Percentiles rank a stretch among this genome's conserved stretches.
Conservation (phyloP, 768 basidiomycete species). For the Clathrus columnatus region DNA sequence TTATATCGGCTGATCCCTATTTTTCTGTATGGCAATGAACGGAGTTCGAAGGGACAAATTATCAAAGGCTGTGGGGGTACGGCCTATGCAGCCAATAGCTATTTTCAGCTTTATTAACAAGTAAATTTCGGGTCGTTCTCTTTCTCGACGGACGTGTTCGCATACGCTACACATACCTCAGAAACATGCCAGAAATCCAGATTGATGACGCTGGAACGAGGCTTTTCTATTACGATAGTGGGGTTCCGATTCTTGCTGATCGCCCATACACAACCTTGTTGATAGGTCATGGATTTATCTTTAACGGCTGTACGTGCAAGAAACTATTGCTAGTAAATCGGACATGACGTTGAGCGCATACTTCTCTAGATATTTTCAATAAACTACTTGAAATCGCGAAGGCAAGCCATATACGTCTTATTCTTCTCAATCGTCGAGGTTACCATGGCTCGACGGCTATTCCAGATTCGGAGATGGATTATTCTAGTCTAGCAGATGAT, state of each 20-base stretch:
- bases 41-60: no score
- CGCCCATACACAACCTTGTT: constrained; percentile 8
- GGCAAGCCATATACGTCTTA: constrained; percentile 24
- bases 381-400: constrained; percentile 22
- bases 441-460: constrained; percentile 30
- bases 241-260: not conserved
- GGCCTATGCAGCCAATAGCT: no score
- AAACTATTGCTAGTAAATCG: not conserved
- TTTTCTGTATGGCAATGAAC: no score
- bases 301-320: constrained; percentile 3
- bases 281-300: not conserved
- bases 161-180: no score
- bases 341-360: not conserved
- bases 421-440: constrained; percentile 29
- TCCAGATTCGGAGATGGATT: constrained; percentile 20
- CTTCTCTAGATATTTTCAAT: constrained; percentile 19
- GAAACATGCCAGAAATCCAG: constrained; percentile 1
- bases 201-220: constrained; percentile 2
- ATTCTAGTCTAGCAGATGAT: no score
- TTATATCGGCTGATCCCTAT: no score
- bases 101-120: no score
- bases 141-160: no score
- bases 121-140: no score
- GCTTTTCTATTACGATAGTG: constrained; percentile 8
- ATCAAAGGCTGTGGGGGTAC: no score